Evolutionary conservation across 495 filamentous ascomycete species (phyloP).

Genomic region (Penicillium crystallinum): DNA sequence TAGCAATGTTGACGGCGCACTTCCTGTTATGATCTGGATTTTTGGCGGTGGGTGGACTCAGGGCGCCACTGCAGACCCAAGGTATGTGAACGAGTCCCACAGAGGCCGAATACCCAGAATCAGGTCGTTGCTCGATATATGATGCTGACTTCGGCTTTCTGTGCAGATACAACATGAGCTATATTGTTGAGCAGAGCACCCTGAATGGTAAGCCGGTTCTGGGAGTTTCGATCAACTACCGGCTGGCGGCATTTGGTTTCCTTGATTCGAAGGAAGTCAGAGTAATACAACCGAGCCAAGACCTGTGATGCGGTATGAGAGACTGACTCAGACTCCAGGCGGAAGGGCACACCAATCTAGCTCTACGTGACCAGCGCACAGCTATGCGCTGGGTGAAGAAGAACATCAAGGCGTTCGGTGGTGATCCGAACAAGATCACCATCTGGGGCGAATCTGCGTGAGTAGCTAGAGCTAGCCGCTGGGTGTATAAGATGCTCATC

Average conservation of each 20-base stretch:
- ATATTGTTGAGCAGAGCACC: constrained; percentile 30
- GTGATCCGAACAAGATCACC: constrained; percentile 55
- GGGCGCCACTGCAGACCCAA: constrained; percentile 33
- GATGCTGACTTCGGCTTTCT: not conserved
- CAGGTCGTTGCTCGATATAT: not conserved
- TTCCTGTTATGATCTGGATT: constrained; percentile 65
- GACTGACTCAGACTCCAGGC: constrained; percentile 11
- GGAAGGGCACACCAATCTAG: constrained; percentile 45
- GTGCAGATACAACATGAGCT: constrained; percentile 34
- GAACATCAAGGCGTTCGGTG: constrained; percentile 49
- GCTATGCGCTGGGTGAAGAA: constrained; percentile 48
- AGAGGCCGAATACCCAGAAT: not conserved
- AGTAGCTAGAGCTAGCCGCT: constrained; percentile 2
- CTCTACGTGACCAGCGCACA: constrained; percentile 46
- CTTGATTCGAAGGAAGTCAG: constrained; percentile 48
- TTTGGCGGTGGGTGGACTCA: constrained; percentile 55
- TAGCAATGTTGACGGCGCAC: constrained; percentile 23
- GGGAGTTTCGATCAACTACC: constrained; percentile 71
- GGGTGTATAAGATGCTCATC: not conserved
- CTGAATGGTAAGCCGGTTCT: constrained; percentile 55
- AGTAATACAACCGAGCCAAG: constrained; percentile 14
- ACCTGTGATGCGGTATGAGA: too few species aligned
- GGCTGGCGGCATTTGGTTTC: constrained; percentile 67
- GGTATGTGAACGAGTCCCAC: constrained; percentile 18
- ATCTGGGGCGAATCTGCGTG: constrained; percentile 68